These are phyloP conservation scores for Pichia sp. DNA, from an alignment of 1,139 yeast genomes.

Conservation along the genomic window DNA sequence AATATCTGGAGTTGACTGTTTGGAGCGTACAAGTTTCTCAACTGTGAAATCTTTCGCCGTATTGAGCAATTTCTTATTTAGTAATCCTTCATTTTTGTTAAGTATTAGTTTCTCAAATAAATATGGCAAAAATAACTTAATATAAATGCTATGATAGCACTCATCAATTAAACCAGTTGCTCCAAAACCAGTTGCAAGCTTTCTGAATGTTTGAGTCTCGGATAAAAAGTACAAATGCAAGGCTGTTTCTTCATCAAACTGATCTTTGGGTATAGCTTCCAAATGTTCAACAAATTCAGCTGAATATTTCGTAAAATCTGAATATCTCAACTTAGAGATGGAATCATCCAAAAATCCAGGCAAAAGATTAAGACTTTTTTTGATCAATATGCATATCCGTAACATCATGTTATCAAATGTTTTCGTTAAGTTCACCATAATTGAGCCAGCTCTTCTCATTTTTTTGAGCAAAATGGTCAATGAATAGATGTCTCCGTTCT, in stretches of 20 bases:
- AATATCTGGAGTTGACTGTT: slow-evolving; percentile 9
- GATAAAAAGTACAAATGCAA: slow-evolving; percentile 43
- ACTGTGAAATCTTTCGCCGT: slow-evolving; percentile 1
- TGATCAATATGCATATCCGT: slow-evolving; percentile 48
- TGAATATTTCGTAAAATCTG: slow-evolving; percentile 43
- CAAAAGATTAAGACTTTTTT: slow-evolving; percentile 44
- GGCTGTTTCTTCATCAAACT: slow-evolving; percentile 34
- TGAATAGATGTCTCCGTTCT: slow-evolving; percentile 53
- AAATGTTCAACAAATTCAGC: slow-evolving; percentile 34
- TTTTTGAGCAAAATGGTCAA: slow-evolving; percentile 63
- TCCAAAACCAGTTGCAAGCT: slow-evolving; percentile 77
- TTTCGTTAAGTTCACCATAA: slow-evolving; percentile 58
- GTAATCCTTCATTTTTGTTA: background rate
- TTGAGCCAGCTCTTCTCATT: slow-evolving; percentile 69
- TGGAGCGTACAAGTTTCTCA: slow-evolving; percentile 6
- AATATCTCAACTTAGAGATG: slow-evolving; percentile 44
- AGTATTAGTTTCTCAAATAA: slow-evolving; percentile 14
- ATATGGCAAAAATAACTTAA: slow-evolving; percentile 41
- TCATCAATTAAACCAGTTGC: slow-evolving; percentile 79
- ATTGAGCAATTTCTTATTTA: slow-evolving; percentile 1
- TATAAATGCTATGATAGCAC: slow-evolving; percentile 58
- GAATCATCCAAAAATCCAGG: slow-evolving; percentile 52
- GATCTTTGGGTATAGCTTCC: slow-evolving; percentile 17
- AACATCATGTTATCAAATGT: slow-evolving; percentile 61
- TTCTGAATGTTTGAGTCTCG: slow-evolving; percentile 60